Conservation (phyloP, 192 early-diverging fungal species). For the Borealophlyctis nickersoniae region DNA sequence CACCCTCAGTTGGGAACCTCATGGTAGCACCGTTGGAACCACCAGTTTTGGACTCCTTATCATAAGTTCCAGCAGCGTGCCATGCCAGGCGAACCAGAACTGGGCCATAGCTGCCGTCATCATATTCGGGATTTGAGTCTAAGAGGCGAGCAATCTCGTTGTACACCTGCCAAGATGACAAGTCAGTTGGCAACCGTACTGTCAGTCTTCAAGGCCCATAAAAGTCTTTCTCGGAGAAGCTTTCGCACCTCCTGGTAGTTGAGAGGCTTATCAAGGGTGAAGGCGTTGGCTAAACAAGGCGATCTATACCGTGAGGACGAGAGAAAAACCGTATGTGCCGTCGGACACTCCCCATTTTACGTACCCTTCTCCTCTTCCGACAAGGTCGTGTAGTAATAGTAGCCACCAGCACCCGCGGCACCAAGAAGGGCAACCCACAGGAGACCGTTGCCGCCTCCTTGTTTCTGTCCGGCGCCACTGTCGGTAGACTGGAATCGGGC, state of each 20-base stretch:
- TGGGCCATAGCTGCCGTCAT: constrained; percentile 67
- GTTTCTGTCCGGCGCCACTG: not conserved
- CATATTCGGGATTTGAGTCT: constrained; percentile 41
- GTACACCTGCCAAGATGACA: not conserved
- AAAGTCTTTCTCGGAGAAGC: too few relatives aligned
- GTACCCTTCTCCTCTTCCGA: not conserved
- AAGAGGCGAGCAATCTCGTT: constrained; percentile 5
- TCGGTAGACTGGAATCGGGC: not conserved
- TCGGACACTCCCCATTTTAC: too few relatives aligned
- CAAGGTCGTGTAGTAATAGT: not conserved
- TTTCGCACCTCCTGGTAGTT: not conserved
- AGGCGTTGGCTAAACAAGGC: not conserved
- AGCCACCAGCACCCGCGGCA: not conserved
- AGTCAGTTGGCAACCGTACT: too few relatives aligned
- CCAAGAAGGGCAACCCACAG: not conserved
- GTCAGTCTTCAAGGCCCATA: too few relatives aligned
- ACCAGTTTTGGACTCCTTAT: constrained; percentile 43
- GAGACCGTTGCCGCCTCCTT: not conserved
- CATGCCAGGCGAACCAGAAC: constrained; percentile 57
- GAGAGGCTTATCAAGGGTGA: not conserved
- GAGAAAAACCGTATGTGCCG: too few relatives aligned
- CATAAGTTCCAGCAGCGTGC: constrained; percentile 72
- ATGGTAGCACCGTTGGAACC: constrained; percentile 74
- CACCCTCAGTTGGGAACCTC: constrained; percentile 54
- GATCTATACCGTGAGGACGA: too few relatives aligned